phyloP scores from a whole-genome alignment of 306 rosid genomes.

The Sindora glabra region DNA sequence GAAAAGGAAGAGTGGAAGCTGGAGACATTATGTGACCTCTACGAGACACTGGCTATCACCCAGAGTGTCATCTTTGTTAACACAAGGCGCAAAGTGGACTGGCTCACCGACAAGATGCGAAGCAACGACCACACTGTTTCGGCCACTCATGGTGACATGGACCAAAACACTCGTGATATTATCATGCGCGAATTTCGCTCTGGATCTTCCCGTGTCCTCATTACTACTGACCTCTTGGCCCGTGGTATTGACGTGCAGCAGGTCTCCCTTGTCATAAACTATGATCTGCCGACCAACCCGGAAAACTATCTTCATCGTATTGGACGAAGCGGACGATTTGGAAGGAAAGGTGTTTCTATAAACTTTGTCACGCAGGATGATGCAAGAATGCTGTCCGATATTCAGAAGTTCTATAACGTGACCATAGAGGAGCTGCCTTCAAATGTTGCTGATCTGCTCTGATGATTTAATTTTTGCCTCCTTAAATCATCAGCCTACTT shows the following conservation, averaged over 20 bases:
- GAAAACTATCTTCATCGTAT: slow-evolving; percentile 95
- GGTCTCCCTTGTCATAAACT: slow-evolving; percentile 89
- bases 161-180: slow-evolving; percentile 85
- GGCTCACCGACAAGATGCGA: slow-evolving; percentile 96
- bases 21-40: slow-evolving; percentile 85
- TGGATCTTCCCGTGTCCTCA: slow-evolving; percentile 90
- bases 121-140: slow-evolving; percentile 87
- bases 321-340: slow-evolving; percentile 91
- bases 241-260: slow-evolving; percentile 99
- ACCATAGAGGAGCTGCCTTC: slow-evolving; percentile 84
- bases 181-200: slow-evolving; percentile 96
- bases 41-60: slow-evolving; percentile 85
- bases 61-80: slow-evolving; percentile 93
- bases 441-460: slow-evolving; percentile 79
- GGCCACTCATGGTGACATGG: slow-evolving; percentile 99
- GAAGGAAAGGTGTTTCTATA: slow-evolving; percentile 92
- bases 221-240: slow-evolving; percentile 90
- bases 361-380: slow-evolving; percentile 82
- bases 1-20: slow-evolving; percentile 96
- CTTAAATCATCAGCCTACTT: slow-evolving; percentile 25
- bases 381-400: slow-evolving; percentile 77
- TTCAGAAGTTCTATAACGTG: slow-evolving; percentile 90
- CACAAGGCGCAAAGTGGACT: slow-evolving; percentile 92
- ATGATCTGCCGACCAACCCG: slow-evolving; percentile 89
- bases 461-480: slow-evolving; percentile 41